Conservation (phyloP, 768 basidiomycete genomes). For the Tylopilus sp. region DNA sequence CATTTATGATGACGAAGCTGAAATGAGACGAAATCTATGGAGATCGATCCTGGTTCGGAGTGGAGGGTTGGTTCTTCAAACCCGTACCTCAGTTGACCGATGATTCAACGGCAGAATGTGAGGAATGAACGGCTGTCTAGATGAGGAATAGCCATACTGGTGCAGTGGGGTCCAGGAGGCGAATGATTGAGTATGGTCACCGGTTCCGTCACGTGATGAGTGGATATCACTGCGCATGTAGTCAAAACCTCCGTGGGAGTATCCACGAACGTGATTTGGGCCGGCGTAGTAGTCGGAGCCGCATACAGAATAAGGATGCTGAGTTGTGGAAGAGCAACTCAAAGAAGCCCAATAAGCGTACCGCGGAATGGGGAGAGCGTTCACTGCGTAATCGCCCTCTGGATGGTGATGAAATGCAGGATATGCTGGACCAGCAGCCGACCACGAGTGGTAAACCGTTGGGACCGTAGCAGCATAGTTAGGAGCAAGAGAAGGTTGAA, state of each 20-base stretch:
- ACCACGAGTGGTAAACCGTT: constrained; percentile 31
- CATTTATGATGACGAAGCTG: constrained; percentile 27
- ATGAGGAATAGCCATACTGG: constrained; percentile 39
- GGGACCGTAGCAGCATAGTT: constrained; percentile 33
- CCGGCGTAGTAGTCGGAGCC: constrained; percentile 46
- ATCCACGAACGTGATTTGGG: constrained; percentile 53
- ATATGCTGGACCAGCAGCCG: constrained; percentile 11
- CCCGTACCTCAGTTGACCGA: constrained; percentile 50
- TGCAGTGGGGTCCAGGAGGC: constrained; percentile 43
- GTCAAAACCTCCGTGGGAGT: constrained; percentile 58
- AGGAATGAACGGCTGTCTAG: constrained; percentile 43
- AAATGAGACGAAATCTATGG: constrained; percentile 28
- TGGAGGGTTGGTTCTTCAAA: constrained; percentile 30
- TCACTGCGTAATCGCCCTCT: constrained; percentile 16
- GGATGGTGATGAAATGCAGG: constrained; percentile 21
- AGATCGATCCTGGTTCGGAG: constrained; percentile 8
- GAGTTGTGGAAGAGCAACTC: constrained; percentile 38
- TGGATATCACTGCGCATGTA: constrained; percentile 47
- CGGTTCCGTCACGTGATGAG: constrained; percentile 42
- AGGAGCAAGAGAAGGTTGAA: constrained; percentile 47
- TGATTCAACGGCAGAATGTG: constrained; percentile 41
- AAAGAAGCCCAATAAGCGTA: constrained; percentile 23
- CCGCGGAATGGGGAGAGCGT: constrained; percentile 10
- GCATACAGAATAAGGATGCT: constrained; percentile 57
- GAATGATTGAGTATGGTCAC: constrained; percentile 35